Base-by-base conservation (phyloP, 108 stramenopile genomes). In the Nannochloropsis oceanica region DNA sequence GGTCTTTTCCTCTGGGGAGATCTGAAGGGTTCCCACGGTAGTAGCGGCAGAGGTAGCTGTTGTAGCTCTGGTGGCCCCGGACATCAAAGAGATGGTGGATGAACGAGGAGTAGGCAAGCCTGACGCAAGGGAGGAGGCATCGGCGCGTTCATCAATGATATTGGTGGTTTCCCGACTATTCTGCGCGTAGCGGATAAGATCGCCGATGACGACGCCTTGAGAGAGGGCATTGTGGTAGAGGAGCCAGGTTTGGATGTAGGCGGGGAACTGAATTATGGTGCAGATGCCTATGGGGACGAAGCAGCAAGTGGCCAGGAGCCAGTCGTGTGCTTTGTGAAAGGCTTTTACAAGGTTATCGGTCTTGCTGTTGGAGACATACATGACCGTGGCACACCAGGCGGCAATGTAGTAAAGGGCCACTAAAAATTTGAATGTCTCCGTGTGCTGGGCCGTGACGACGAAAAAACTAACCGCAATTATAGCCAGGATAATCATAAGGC, bases 191-290 rank as follows among this genome's bases (percentile, higher is more conserved):
- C 95, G 91, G 26, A 99, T 92, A 85, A 99, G 96, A 90, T 99
- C 96, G 84, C 96, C 95, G 7, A 99, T 95, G 25, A 97, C 98
- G 13, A 99, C 96, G 81, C 96, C 96, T 26, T 93, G 86, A 18
- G 95, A 95, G 22, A 99, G 89, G 10, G 98, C 98, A 85, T 99
- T 97, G 91, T 97, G 96, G 91, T 96, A 99, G 22, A 99, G 93
- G 84, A 99, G 89, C 97, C 96, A 97, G 25, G 96, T 97, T 89
- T 99, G 96, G 12, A 97, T 91, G 84, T 93, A 90, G 81, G 93
- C 90, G 44, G 94, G 94, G 44, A 97, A 87, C 83, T 95, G 95
- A 13, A 84, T 25, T 18, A 42, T 73, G n/a, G 59, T 73, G 59
- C 81, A 42, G 12, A 84, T 59, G 26, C 84, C 84, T 25, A 84